These are phyloP conservation scores for Dispira simplex DNA, from an alignment of 192 early-diverging fungal genomes.

Conservation along the genomic window DNA sequence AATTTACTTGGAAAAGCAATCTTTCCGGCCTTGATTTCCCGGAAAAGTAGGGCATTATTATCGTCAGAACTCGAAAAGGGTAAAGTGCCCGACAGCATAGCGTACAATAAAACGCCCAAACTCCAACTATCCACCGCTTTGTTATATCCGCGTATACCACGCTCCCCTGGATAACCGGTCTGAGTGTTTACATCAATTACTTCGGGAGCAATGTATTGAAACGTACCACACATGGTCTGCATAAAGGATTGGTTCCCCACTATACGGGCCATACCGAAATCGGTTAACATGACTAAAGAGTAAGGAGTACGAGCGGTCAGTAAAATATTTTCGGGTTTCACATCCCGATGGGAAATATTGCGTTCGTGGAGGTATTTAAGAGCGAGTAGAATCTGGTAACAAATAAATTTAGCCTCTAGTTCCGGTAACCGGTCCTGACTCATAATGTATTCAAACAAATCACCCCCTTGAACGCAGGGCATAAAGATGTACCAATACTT, in stretches of 20 bases:
- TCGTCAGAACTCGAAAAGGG: conserved; percentile 28
- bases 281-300: conserved; percentile 62
- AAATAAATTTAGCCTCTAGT: conserved; percentile 55
- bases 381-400: conserved; percentile 57
- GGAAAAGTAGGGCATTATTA: conserved; percentile 21
- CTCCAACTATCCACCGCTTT: conserved; percentile 50
- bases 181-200: conserved; percentile 29
- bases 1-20: conserved; percentile 22
- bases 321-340: conserved; percentile 63
- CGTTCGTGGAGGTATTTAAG: conserved; percentile 62
- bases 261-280: conserved; percentile 83
- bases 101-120: conserved; percentile 72
- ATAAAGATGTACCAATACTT: conserved; percentile 55
- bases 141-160: conserved; percentile 29
- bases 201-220: conserved; percentile 69
- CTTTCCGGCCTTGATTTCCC: conserved; percentile 25
- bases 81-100: conserved; percentile 38
- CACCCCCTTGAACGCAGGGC: conserved; percentile 64
- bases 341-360: conserved; percentile 71
- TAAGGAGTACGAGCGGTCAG: conserved; percentile 28
- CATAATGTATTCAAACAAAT: conserved; percentile 75
- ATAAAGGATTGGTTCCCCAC: conserved; percentile 53
- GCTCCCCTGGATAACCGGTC: conserved; percentile 16
- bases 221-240: conserved; percentile 84
- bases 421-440: conserved; percentile 51